Evolutionary conservation across 768 basidiomycete genomes (phyloP), one percentile per base, ranked within the genome.

Genomic region (Calvatia gigantea): DNA sequence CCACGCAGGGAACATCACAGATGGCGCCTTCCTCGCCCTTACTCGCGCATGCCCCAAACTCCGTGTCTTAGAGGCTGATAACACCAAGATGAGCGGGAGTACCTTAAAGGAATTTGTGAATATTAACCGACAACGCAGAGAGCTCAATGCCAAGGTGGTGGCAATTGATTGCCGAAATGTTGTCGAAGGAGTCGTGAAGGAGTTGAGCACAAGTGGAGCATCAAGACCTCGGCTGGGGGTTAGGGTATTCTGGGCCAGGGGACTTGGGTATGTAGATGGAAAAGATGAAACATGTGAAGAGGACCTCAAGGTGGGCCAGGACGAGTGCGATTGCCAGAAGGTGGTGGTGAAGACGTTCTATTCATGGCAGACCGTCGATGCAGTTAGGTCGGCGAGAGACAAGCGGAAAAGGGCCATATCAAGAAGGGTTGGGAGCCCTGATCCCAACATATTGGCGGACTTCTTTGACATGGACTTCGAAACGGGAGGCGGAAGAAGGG

Each of bases 291-390:
- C 79, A 60, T 56, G 54, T 11, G 73, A 74, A 5, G 86, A 88
- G 59, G 80, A 82, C 33, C 69, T 88, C 55, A 83, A 80, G 67
- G 69, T 83, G 7, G 87, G 86, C 42, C 85, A 90, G 70, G 87
- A 91, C 67, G 92, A 94, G 67, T 91, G 90, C 64, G 91, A 93
- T 59, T 77, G 80, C 62, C 69, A 63, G 64, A 74, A 85, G 23
- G 85, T 93, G 23, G 86, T 90, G 48, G 65, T 94, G 60, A 92
- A 92, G 79, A 84, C 87, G 23, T 94, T 92, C 68, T 87, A 89
- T 68, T 84, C 86, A 46, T 91, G 89, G 88, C 88, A 92, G 75
- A 87, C 81, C 8, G 90, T 94, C 33, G 91, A 93, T 65, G 82
- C 84, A 0, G 90, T 92, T 45, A 77, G 78, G 56, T 73, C 77